A percentile compares a stretch with the other conserved stretches of the same genome.
These are phyloP conservation scores for Globisporangium cystogenes DNA, from an alignment of 352 stramenopile species.

Conservation along the genomic window DNA sequence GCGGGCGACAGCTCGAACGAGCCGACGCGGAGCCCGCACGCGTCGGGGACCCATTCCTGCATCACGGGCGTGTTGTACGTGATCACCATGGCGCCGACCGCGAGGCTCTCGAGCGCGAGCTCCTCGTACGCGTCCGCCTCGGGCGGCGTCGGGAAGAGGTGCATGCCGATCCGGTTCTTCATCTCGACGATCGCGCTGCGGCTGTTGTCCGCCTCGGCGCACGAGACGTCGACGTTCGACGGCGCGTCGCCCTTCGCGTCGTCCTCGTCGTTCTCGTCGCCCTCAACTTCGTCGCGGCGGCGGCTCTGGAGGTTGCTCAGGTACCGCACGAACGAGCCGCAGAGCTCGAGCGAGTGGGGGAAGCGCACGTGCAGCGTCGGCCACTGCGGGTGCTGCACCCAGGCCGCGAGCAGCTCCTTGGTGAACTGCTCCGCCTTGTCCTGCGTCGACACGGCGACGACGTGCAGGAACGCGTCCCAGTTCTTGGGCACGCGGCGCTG, in stretches of 20 bases:
- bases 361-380: constrained; percentile 61
- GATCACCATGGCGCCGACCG: constrained; percentile 50
- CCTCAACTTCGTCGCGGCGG: not conserved
- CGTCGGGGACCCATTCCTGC: constrained; percentile 65
- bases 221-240: constrained; percentile 55
- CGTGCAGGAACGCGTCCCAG: constrained; percentile 69
- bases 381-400: constrained; percentile 56
- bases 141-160: constrained; percentile 56
- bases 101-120: constrained; percentile 42
- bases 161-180: constrained; percentile 61
- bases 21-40: constrained; percentile 45
- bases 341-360: constrained; percentile 36
- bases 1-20: constrained; percentile 26
- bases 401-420: constrained; percentile 47
- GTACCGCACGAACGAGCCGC: constrained; percentile 38
- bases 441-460: constrained; percentile 41
- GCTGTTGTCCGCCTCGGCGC: constrained; percentile 33
- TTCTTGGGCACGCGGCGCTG: constrained; percentile 53
- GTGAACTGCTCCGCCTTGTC: constrained; percentile 65
- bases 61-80: constrained; percentile 71
- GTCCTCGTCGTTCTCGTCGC: constrained; percentile 14
- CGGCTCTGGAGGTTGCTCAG: constrained; percentile 34
- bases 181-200: constrained; percentile 33
- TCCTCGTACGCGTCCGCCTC: constrained; percentile 52
- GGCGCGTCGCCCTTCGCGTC: constrained; percentile 16